phyloP scores from a whole-genome alignment of 805 yeast species.

The Tetrapisispora phaffii region DNA sequence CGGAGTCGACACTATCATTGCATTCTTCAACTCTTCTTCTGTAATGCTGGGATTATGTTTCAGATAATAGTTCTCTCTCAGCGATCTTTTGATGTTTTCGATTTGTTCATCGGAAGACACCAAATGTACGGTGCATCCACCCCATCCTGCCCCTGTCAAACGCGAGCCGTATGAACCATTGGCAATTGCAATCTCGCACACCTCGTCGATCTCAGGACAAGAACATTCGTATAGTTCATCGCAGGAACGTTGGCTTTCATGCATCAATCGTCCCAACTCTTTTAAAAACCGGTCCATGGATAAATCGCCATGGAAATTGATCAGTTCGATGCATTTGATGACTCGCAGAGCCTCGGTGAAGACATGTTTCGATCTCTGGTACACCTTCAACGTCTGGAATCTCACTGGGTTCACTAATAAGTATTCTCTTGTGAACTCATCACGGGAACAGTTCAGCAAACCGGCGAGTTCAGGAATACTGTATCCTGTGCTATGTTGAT shows the following conservation, averaged over 20 bases:
- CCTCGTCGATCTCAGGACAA: constrained; percentile 41
- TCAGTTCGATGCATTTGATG: constrained; percentile 36
- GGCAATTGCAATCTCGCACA: constrained; percentile 43
- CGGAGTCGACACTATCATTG: constrained; percentile 47
- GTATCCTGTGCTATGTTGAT: constrained; percentile 32
- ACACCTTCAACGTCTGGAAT: constrained; percentile 44
- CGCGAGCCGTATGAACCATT: constrained; percentile 59
- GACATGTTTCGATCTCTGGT: constrained; percentile 53
- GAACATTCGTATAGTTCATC: constrained; percentile 43
- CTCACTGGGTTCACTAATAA: constrained; percentile 46
- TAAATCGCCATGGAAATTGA: constrained; percentile 19
- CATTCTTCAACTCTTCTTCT: constrained; percentile 36
- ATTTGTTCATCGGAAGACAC: constrained; percentile 27
- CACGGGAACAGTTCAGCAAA: constrained; percentile 34
- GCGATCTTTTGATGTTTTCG: constrained; percentile 35
- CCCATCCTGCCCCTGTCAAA: constrained; percentile 76
- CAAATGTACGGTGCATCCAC: constrained; percentile 63
- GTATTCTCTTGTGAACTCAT: constrained; percentile 36
- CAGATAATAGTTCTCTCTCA: constrained; percentile 43
- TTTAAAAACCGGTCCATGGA: constrained; percentile 27
- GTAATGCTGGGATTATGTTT: constrained; percentile 41
- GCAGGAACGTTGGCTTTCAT: constrained; percentile 49
- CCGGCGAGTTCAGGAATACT: constrained; percentile 40
- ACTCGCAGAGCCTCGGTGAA: constrained; percentile 54
- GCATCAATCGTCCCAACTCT: constrained; percentile 46